Evolutionary conservation across 2,329 filamentous ascomycete genomes (phyloP), one percentile per base, ranked within the genome.

Genomic region (Phoma herbarum): DNA sequence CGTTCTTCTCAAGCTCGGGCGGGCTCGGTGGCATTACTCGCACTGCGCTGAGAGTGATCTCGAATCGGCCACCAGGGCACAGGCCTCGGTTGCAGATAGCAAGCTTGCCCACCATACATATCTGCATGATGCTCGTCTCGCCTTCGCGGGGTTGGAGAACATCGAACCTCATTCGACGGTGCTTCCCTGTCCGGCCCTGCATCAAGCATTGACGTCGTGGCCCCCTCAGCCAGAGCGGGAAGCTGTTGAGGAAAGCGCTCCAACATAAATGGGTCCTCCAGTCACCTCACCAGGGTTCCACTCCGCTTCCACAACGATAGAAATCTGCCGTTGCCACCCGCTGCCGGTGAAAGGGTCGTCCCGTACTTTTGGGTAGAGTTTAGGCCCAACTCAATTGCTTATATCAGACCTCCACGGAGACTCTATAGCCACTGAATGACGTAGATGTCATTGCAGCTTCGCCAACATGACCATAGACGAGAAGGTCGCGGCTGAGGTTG

Each of bases 401-500:
- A 23, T 42, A 14, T 25, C 31, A 18, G 7, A 45, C 50, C 7
- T 14, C 39, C n/a, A 35, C 37, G 16, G 10, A 41, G 11, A 22
- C 4, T 12, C 11, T 25, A 22, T n/a, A 10, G 4, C 39, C 39
- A 9, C 2, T 14, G 4, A 11, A 33, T 43, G 48, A 52, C 29
- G 26, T 29, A 39, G 20, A 25, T 35, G 45, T 6, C 44, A 9
- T 7, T 23, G 23, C 18, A 42, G 33, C 39, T 10, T 11, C 26
- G 33, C 26, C 35, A 56, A 51, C 18, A 62, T 60, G 45, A 46
- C 31, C 16, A 42, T 33, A 25, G 55, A 63, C 42, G 66, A 72
- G 45, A 72, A 72, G 49, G 43, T 47, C n/a, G 26, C 58, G 16
- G 53, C 46, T 25, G 63, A 62, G 45, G 39, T 60, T 29, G 52